Evolutionary conservation across 345 rosid species (phyloP), one percentile per base, ranked within the genome.

Genomic region (Euphorbia tirucalli): DNA sequence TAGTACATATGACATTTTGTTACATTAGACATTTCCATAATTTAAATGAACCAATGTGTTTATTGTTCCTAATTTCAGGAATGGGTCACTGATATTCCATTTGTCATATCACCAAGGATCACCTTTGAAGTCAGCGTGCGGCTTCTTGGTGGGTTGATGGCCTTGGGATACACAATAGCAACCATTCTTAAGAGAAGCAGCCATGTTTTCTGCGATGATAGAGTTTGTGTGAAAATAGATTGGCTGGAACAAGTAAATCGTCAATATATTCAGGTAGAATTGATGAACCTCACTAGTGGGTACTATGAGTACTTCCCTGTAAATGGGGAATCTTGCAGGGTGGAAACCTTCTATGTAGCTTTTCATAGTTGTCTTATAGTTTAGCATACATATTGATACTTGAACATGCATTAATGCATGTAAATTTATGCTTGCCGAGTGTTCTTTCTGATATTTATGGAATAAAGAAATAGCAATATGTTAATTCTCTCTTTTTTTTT

Each of bases 111-210:
- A 44, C 99, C 99, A 61, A 88, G 99, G 82, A 96, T 96, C 76
- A 93, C 96, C 18, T 96, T 96, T 83, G 98, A 91, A 89, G 99
- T 93, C 57, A 88, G 93, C 46, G 99, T 96, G 65, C 96, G 98
- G 63, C 96, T 96, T 73, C 99, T 96, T 65, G 98, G 99, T 78
- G 98, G 99, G 74, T 87, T 96, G 63, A 96, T 96, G 99, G 95
- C 99, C 52, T 72, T 96, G 79, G 99, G 97, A 74, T 96, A 96
- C 80, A 96, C 98, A 59, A 93, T 96, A 82, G 93, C 98, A 68
- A 71, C 97, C 66, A 96, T 96, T 75, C 98, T 96, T 74, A 90
- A 93, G 85, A 86, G 99, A 78, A 93, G 81, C 71, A 96, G 98
- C 83, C 99, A 93, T 75, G 89, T 86, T 22, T 91, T 93, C 81